Base-by-base conservation (phyloP, 2,329 filamentous ascomycete genomes). In the Pseudofabraea citricarpa region DNA sequence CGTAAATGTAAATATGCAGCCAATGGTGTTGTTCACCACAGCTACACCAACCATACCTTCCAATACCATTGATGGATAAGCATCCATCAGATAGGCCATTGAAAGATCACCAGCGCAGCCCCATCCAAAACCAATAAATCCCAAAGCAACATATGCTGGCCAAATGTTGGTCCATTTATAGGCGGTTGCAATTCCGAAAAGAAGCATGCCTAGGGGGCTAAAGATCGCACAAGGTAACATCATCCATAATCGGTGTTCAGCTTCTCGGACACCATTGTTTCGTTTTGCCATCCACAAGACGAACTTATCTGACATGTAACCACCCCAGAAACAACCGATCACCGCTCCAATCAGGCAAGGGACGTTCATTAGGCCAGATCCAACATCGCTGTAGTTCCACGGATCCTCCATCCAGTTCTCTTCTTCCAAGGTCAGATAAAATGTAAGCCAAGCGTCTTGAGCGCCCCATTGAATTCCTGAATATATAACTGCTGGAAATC, bases 371-470 rank as follows among this genome's bases (percentile, higher is more conserved):
- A 80, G 71, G 1, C 74, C 75, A 3, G 76, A 72, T 2, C 68
- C 69, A 2, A 70, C 68, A 44, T 76, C 69, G 26, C 61, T 65
- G 55, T 80, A 81, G 56, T 76, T 71, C 69, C 73, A 80, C 0
- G 77, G 77, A 8, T 64, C 59, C 0, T 62, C 68, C 20, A 70
- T 72, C 71, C 74, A 79, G 50, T 71, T 71, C 48, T 77, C 74
- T 51, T 80, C 73, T 53, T 78, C 69, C 1, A 79, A 67, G 0
- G 76, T 80, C 23, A 78, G 63, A 49, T 80, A 79, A 55, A 81
- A 79, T 1, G 73, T 74, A 18, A 81, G 61, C 60, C 76, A 79
- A n/a, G 76, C 74, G 50, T 79, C 76, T 56, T 80, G 77, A 22
- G 73, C 66, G 4, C 76, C 76, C 76, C 76, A 80, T 53, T 79